Percentiles rank a stretch among this genome's conserved stretches.
Evolutionary conservation across 768 basidiomycete species (phyloP).

Genomic region (Xerocomellus intermedius): DNA sequence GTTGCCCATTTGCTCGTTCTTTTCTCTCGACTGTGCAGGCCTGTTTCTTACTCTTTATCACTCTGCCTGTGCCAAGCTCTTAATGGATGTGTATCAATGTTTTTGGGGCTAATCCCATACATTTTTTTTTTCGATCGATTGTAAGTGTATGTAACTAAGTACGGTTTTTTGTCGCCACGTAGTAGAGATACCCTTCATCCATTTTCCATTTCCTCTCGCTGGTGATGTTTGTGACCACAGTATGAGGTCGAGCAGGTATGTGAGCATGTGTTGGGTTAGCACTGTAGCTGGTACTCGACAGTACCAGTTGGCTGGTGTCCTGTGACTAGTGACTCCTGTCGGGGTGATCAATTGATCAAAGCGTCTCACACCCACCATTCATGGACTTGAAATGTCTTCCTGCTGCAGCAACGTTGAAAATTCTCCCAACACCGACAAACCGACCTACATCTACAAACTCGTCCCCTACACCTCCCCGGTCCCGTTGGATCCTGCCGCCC

Average conservation of each 20-base stretch:
- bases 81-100: conserved; percentile 23
- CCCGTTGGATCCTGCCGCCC: conserved; percentile 31
- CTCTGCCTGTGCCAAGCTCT: conserved; percentile 9
- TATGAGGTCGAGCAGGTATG: no score
- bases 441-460: conserved; percentile 64
- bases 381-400: conserved; percentile 3
- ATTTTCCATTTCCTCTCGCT: not conserved
- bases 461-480: conserved; percentile 40
- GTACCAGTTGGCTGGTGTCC: no score
- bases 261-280: no score
- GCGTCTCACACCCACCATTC: not conserved
- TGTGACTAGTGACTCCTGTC: no score
- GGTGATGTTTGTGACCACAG: not conserved
- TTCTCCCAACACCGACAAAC: conserved; percentile 18
- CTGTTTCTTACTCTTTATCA: conserved; percentile 12
- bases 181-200: conserved; percentile 30
- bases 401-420: not conserved
- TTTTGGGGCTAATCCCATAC: conserved; percentile 1
- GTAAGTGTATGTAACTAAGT: conserved; percentile 28
- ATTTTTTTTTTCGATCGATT: conserved; percentile 13
- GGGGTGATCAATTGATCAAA: not conserved
- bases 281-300: no score
- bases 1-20: conserved; percentile 7
- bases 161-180: conserved; percentile 8
- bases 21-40: conserved; percentile 5